Evolutionary conservation across 2,329 filamentous ascomycete species (phyloP).

Genomic region (Fusarium floridanum): DNA sequence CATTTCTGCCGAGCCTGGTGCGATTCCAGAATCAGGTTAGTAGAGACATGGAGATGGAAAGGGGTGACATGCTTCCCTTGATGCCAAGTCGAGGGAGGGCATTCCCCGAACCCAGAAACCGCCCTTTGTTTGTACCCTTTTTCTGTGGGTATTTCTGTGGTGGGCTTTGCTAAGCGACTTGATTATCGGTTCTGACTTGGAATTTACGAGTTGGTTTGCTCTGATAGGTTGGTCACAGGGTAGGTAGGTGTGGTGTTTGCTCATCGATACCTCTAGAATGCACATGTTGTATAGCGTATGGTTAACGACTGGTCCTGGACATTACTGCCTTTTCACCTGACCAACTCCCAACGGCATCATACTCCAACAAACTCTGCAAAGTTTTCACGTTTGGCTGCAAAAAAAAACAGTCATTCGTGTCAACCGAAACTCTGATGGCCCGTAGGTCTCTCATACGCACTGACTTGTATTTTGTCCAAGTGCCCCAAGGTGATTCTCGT

Average conservation of each 20-base stretch:
- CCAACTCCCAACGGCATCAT: neutral
- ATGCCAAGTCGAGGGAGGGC: neutral
- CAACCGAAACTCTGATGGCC: neutral
- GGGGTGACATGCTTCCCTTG: neutral
- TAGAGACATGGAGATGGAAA: neutral
- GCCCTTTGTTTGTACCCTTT: neutral
- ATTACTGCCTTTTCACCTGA: neutral
- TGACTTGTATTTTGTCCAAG: neutral
- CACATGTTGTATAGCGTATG: neutral
- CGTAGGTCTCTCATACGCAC: neutral
- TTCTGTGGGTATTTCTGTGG: neutral
- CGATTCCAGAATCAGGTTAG: neutral
- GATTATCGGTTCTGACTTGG: neutral
- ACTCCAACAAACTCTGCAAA: neutral
- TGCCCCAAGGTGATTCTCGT: neutral
- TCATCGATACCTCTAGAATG: neutral
- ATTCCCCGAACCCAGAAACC: neutral
- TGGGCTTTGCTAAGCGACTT: neutral
- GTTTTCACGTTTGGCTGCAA: neutral
- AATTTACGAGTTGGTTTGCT: neutral
- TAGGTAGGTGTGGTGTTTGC: neutral
- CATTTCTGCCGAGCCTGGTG: neutral
- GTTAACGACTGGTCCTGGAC: too few species aligned
- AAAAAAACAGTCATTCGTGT: neutral
- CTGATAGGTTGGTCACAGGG: neutral